Evolutionary conservation across 495 filamentous ascomycete species (phyloP).

Genomic region (Apodospora peruviana): DNA sequence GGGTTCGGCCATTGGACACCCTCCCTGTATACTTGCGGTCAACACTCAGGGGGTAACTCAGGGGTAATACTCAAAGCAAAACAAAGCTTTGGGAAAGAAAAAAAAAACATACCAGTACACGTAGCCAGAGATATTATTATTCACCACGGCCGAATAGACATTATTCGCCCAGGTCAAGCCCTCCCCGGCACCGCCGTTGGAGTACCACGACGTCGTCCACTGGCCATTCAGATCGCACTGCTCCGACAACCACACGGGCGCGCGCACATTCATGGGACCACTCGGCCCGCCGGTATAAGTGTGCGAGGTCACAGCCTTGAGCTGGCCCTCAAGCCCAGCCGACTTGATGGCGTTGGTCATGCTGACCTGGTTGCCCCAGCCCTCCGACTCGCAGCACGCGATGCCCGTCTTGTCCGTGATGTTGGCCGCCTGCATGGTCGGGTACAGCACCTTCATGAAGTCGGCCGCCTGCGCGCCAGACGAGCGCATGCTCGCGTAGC

Average conservation of each 20-base stretch:
- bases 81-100: too few relatives aligned
- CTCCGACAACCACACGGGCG: constrained; percentile 34
- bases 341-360: constrained; percentile 33
- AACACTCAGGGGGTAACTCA: too few relatives aligned
- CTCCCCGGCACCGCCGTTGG: constrained; percentile 40
- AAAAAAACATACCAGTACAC: constrained; percentile 38
- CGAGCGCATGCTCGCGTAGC: constrained; percentile 34
- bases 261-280: constrained; percentile 25
- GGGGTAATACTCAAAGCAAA: too few relatives aligned
- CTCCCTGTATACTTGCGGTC: constrained; percentile 20
- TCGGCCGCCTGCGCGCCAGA: constrained; percentile 34
- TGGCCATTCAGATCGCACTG: constrained; percentile 42
- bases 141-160: constrained; percentile 42
- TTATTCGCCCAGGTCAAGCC: constrained; percentile 50
- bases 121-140: constrained; percentile 40
- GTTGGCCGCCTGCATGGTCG: constrained; percentile 23
- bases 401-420: constrained; percentile 27
- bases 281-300: constrained; percentile 32
- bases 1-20: constrained; percentile 44
- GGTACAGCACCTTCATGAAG: constrained; percentile 35
- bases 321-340: constrained; percentile 22
- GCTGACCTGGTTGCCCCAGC: constrained; percentile 34
- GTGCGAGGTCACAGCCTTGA: constrained; percentile 32
- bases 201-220: constrained; percentile 45
- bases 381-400: constrained; percentile 35